A percentile compares a stretch with the other conserved stretches of the same genome.
Conservation (phyloP, 2,329 filamentous ascomycete species). For the Apiospora malaysiana region DNA sequence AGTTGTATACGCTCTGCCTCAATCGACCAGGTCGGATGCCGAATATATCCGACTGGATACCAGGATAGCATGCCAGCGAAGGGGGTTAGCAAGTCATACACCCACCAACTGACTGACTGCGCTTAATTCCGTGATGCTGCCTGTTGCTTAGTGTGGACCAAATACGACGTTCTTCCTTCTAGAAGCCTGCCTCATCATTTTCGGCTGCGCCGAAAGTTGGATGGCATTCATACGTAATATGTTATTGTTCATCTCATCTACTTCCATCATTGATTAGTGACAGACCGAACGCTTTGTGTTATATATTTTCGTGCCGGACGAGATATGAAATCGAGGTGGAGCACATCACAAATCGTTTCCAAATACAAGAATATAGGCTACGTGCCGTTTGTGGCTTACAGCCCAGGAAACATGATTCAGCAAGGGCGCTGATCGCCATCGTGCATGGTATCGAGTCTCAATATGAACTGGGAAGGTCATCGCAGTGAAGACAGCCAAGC, state of each 20-base stretch:
- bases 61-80: neutral
- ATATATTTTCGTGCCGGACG: no score
- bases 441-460: neutral
- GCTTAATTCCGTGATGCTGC: neutral
- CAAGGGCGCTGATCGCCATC: neutral
- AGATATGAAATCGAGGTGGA: neutral
- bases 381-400: neutral
- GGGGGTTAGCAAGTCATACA: neutral
- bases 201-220: neutral
- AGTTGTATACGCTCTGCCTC: neutral
- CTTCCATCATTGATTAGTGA: neutral
- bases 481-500: neutral
- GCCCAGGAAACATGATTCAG: neutral
- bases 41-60: neutral
- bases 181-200: neutral
- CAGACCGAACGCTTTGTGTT: no score
- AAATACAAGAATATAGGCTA: neutral
- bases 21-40: neutral
- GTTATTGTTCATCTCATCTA: constrained; percentile 7
- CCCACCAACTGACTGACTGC: neutral
- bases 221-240: neutral
- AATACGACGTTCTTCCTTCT: neutral
- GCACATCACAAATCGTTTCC: no score
- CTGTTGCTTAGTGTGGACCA: neutral
- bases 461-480: neutral